phyloP scores from a whole-genome alignment of 208 protist genomes.

The Sergeia podlipaevii region DNA sequence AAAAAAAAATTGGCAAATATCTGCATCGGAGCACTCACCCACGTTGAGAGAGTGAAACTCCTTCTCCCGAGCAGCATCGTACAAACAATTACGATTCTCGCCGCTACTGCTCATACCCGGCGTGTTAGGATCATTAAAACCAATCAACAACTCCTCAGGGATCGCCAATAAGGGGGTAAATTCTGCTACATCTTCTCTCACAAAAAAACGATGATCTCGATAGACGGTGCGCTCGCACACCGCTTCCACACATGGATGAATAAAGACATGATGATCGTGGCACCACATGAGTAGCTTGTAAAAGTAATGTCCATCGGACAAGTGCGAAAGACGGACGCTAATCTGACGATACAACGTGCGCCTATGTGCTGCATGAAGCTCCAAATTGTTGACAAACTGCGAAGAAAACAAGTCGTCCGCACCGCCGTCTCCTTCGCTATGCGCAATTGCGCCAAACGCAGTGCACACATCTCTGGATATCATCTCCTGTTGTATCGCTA shows the following conservation, averaged over 20 bases:
- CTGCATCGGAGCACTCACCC: slow-evolving; percentile 29
- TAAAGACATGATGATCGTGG: slow-evolving; percentile 69
- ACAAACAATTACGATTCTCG: slow-evolving; percentile 45
- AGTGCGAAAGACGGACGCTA: slow-evolving; percentile 44
- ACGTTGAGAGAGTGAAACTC: slow-evolving; percentile 73
- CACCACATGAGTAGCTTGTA: slow-evolving; percentile 91
- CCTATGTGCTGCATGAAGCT: slow-evolving; percentile 51
- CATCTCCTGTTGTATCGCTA: background rate
- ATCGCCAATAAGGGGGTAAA: slow-evolving; percentile 80
- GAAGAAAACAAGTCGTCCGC: background rate
- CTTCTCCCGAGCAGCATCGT: slow-evolving; percentile 57
- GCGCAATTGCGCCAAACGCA: background rate
- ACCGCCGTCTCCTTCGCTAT: background rate
- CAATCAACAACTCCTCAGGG: slow-evolving; percentile 69
- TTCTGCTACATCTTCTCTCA: slow-evolving; percentile 38
- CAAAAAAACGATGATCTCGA: slow-evolving; percentile 75
- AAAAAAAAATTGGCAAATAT: slow-evolving; percentile 90
- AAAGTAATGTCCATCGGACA: slow-evolving; percentile 69
- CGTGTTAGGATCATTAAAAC: slow-evolving; percentile 54
- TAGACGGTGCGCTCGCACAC: slow-evolving; percentile 32
- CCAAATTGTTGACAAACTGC: slow-evolving; percentile 3
- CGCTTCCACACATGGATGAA: slow-evolving; percentile 62
- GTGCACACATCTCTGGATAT: slow-evolving; percentile 5
- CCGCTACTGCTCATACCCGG: slow-evolving; percentile 10
- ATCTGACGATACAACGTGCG: slow-evolving; percentile 52